These are phyloP conservation scores for Fereydounia khargensis DNA, from an alignment of 1,284 basidiomycete species.

Conservation along the genomic window DNA sequence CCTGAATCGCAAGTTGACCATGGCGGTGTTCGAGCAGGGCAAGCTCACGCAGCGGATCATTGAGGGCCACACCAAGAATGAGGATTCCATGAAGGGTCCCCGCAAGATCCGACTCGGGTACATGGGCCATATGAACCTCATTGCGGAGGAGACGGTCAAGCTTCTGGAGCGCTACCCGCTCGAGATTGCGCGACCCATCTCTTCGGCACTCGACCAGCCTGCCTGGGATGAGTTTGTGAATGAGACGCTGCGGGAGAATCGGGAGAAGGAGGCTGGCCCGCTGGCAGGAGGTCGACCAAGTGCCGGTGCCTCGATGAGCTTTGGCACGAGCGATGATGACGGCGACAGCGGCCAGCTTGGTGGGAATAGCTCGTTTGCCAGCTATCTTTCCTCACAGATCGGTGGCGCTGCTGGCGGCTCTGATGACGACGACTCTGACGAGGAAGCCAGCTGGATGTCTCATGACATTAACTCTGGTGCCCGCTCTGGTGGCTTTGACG, in stretches of 20 bases:
- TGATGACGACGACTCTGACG: slow-evolving; percentile 50
- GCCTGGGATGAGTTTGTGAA: slow-evolving; percentile 52
- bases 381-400: slow-evolving; percentile 56
- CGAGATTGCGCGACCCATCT: slow-evolving; percentile 31
- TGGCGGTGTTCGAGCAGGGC: slow-evolving; percentile 51
- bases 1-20: slow-evolving; percentile 48
- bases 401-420: slow-evolving; percentile 29
- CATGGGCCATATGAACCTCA: slow-evolving; percentile 94
- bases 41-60: slow-evolving; percentile 46
- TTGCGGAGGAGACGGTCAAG: slow-evolving; percentile 83
- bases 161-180: slow-evolving; percentile 78
- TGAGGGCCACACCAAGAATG: slow-evolving; percentile 47
- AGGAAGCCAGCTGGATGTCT: slow-evolving; percentile 44
- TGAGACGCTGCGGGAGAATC: slow-evolving; percentile 47
- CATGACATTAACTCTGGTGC: slow-evolving; percentile 26
- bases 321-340: slow-evolving; percentile 27
- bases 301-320: slow-evolving; percentile 29
- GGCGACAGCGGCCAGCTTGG: slow-evolving; percentile 25
- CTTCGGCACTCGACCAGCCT: slow-evolving; percentile 32
- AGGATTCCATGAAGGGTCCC: slow-evolving; percentile 38
- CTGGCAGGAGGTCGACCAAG: slow-evolving; percentile 50
- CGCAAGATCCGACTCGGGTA: slow-evolving; percentile 65
- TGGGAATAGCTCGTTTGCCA: slow-evolving; percentile 46
- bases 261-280: slow-evolving; percentile 51
- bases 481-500: slow-evolving; percentile 35